phyloP scores from a whole-genome alignment of 2,329 filamentous ascomycete genomes.

The Zymoseptoria brevis region DNA sequence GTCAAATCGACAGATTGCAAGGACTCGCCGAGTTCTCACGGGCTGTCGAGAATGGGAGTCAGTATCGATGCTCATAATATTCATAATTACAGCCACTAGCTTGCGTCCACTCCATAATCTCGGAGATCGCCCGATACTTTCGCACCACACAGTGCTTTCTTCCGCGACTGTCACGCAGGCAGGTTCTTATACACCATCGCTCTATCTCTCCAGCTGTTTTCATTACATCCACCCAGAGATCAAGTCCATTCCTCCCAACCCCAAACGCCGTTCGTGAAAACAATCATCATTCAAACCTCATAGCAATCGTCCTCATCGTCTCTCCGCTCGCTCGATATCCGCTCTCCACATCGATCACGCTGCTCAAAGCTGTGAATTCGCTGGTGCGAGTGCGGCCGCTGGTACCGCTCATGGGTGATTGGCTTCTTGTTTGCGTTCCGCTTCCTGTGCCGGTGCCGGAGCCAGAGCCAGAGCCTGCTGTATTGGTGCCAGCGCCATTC shows the following conservation, averaged over 20 bases:
- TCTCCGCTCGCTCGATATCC: slow-evolving; percentile 35
- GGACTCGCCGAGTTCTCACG: no score
- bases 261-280: not conserved
- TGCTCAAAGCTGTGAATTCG: slow-evolving; percentile 34
- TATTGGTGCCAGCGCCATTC: not conserved
- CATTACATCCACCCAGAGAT: not conserved
- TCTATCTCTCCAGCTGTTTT: not conserved
- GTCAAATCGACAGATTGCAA: no score
- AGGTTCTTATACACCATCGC: not conserved
- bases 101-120: no score
- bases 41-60: no score
- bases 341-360: slow-evolving; percentile 30
- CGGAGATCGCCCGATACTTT: no score
- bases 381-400: slow-evolving; percentile 14
- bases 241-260: not conserved
- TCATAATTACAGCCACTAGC: no score
- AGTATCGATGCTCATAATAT: no score
- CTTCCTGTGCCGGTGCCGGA: slow-evolving; percentile 8
- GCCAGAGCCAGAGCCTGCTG: not conserved
- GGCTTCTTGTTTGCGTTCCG: slow-evolving; percentile 9
- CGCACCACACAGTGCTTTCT: not conserved
- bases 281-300: not conserved
- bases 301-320: slow-evolving; percentile 25
- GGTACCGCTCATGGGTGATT: slow-evolving; percentile 9
- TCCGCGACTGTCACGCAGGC: not conserved